Evolutionary conservation across 257 asterid genomes (phyloP), one percentile per base, ranked within the genome.

Genomic region (Gardenia jasminoides): DNA sequence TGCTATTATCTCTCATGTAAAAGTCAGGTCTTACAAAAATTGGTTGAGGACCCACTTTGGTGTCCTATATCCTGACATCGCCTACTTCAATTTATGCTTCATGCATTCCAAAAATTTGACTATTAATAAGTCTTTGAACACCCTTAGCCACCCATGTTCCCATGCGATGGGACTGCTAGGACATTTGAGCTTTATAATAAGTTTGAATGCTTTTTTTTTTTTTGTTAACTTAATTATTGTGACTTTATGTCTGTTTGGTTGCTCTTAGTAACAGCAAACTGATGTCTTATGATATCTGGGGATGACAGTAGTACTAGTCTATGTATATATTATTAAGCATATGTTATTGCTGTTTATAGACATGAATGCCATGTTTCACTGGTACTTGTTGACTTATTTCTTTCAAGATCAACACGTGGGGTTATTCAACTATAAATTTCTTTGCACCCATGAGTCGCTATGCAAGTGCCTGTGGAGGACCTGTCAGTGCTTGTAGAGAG

Each of bases 391-490:
- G 52, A 59, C 48, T 77, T 73, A 2, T 67, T 76, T 72, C 16
- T 80, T 66, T 82, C 78, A 76, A 95, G 99, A 88, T 95, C 82
- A 95, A 95, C 78, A 95, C 99, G 2, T 95, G 99, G 99, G 98
- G 98, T 66, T 95, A 95, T 87, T 95, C 99, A 67, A 93, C 99
- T 71, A 85, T 93, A 78, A 95, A 95, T 80, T 95, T 93, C 88
- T 95, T 95, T 86, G 94, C 99, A 77, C 99, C 99, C 46, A 95
- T 95, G 99, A 93, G 92, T 89, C 98, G 99, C 28, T 95, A 95
- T 91, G 96, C 97, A 82, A 95, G 98, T 86, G 84, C 88, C 75
- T 93, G 94, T 48, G 97, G 97, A 75, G 99, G 99, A 76, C 92
- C 99, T 67, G 78, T 78, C 77, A 86, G 80, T 83, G 99, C 98